Evolutionary conservation across 345 rosid species (phyloP).

Genomic region (Geranium brycei): DNA sequence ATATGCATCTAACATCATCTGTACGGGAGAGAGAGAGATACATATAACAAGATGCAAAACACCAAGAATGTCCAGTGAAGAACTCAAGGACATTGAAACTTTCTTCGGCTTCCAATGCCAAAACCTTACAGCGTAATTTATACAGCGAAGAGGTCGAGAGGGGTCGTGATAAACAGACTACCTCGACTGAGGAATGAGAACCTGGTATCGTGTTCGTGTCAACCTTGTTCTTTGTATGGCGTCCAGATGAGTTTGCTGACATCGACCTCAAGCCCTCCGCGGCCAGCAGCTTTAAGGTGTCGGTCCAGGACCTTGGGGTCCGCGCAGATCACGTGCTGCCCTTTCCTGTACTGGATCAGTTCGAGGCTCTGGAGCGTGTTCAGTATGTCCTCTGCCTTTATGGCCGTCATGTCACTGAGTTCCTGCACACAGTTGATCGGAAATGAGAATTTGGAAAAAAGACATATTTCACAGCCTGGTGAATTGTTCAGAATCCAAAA

Average conservation of each 20-base stretch:
- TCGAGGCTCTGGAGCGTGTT: slow-evolving; percentile 92
- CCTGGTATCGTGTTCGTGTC: slow-evolving; percentile 4
- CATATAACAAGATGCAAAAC: too few relatives aligned
- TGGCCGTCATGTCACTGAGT: slow-evolving; percentile 98
- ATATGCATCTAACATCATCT: too few relatives aligned
- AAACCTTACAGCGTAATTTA: too few relatives aligned
- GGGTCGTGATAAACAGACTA: too few relatives aligned
- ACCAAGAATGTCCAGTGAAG: too few relatives aligned
- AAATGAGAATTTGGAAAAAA: background rate
- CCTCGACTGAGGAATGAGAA: too few relatives aligned
- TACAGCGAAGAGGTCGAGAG: too few relatives aligned
- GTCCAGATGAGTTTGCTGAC: slow-evolving; percentile 97
- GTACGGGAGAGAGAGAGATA: too few relatives aligned
- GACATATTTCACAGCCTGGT: too few relatives aligned
- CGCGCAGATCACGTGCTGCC: slow-evolving; percentile 96
- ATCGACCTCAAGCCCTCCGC: slow-evolving; percentile 94
- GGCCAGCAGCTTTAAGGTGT: slow-evolving; percentile 94
- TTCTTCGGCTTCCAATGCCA: too few relatives aligned
- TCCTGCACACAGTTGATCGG: slow-evolving; percentile 36
- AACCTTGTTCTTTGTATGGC: slow-evolving; percentile 89
- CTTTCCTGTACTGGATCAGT: slow-evolving; percentile 93
- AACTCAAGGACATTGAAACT: too few relatives aligned
- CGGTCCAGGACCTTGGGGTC: slow-evolving; percentile 97
- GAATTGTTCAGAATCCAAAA: too few relatives aligned
- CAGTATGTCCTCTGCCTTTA: slow-evolving; percentile 88